Conservation (phyloP, 208 protist genomes). For the Blechomonas ayalai region DNA sequence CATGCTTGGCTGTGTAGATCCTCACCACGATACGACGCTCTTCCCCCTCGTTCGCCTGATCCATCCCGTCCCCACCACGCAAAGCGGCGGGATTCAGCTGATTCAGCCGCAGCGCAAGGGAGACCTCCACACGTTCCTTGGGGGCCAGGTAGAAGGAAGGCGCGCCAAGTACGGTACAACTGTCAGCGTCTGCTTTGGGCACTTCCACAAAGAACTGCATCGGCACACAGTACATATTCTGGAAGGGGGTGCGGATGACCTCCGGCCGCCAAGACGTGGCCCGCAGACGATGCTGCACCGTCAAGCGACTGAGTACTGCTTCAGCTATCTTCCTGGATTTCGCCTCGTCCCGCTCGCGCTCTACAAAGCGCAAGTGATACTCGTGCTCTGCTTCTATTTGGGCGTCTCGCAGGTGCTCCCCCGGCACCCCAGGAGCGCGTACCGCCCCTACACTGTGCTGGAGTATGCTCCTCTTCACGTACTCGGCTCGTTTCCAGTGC, state of each 20-base stretch:
- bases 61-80: background rate
- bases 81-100: background rate
- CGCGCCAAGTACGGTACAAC: slow-evolving; percentile 24
- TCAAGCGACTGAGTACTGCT: slow-evolving; percentile 62
- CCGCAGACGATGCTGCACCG: slow-evolving; percentile 45
- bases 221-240: slow-evolving; percentile 48
- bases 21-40: slow-evolving; percentile 24
- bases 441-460: slow-evolving; percentile 12
- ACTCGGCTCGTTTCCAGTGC: slow-evolving; percentile 60
- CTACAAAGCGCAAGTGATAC: slow-evolving; percentile 64
- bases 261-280: slow-evolving; percentile 60
- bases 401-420: slow-evolving; percentile 28
- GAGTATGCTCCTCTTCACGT: slow-evolving; percentile 43
- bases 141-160: slow-evolving; percentile 57
- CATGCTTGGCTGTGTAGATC: slow-evolving; percentile 54
- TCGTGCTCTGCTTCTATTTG: slow-evolving; percentile 52
- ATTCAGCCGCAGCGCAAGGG: slow-evolving; percentile 41
- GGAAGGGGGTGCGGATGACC: slow-evolving; percentile 41
- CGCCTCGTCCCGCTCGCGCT: slow-evolving; percentile 64
- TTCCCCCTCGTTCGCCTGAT: background rate
- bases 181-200: slow-evolving; percentile 9
- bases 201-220: slow-evolving; percentile 76
- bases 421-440: slow-evolving; percentile 38
- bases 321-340: slow-evolving; percentile 70
- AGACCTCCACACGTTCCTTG: slow-evolving; percentile 40